Evolutionary conservation across 768 basidiomycete species (phyloP).

Genomic region (Hemileccinum impolitum): DNA sequence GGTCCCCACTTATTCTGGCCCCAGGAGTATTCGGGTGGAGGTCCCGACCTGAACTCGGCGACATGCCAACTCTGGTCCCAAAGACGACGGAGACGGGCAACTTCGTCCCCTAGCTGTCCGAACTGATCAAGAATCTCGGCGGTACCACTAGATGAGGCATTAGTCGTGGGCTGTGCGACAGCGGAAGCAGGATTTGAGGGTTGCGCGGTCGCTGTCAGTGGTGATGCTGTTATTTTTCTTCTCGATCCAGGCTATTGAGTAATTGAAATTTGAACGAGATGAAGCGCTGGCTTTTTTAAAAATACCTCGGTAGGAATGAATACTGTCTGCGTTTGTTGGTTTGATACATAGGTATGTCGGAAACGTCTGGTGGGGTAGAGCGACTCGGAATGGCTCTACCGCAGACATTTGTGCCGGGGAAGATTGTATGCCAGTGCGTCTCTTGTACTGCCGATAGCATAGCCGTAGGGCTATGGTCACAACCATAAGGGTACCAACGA

Average conservation of each 20-base stretch:
- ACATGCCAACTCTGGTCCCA: background rate
- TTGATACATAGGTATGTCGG: background rate
- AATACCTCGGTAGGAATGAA: background rate
- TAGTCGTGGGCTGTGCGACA: background rate
- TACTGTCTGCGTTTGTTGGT: background rate
- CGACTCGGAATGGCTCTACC: constrained; percentile 9
- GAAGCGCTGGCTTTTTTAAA: background rate
- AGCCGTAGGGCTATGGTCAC: background rate
- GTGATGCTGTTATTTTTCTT: background rate
- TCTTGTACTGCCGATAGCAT: constrained; percentile 3
- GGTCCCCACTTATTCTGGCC: too few species aligned
- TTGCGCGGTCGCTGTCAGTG: background rate
- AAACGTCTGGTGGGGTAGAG: background rate
- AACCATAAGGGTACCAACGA: background rate
- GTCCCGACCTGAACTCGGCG: background rate
- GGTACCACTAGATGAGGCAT: background rate
- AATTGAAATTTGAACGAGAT: background rate
- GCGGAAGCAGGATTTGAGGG: background rate
- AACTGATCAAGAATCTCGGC: constrained; percentile 5
- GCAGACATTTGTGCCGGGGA: background rate
- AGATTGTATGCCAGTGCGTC: background rate
- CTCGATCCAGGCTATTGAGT: background rate
- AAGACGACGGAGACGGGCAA: constrained; percentile 8
- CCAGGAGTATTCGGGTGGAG: background rate
- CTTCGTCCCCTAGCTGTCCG: constrained; percentile 5